Conservation (phyloP, 2,329 filamentous ascomycete species). For the Ceratocystiopsis brevicomis region DNA sequence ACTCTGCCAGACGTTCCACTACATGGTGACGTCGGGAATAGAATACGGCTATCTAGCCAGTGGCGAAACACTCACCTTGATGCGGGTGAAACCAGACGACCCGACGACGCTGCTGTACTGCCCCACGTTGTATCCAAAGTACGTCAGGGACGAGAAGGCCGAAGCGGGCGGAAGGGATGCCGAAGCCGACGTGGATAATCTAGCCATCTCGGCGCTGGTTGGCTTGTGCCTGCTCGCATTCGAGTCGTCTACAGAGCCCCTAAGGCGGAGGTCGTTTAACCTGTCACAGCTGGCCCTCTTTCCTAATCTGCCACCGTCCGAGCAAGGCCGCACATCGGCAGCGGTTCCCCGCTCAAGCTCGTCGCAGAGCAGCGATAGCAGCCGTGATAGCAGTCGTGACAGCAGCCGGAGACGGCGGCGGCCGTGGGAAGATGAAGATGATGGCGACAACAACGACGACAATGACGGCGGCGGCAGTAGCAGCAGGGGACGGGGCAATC, state of each 20-base stretch:
- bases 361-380: not conserved
- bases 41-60: constrained; percentile 3
- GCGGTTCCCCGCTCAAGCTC: not conserved
- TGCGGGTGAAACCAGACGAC: not conserved
- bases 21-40: constrained; percentile 1
- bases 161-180: not conserved
- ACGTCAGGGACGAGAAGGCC: not conserved
- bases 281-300: constrained; percentile 1
- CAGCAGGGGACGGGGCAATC: not conserved
- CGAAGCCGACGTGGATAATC: not conserved
- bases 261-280: constrained; percentile 1
- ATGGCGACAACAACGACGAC: not conserved
- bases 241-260: not conserved
- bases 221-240: constrained; percentile 2
- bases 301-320: not conserved
- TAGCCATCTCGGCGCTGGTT: not conserved
- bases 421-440: not conserved
- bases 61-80: constrained; percentile 3
- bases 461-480: not conserved
- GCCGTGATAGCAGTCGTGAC: not conserved
- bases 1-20: not conserved
- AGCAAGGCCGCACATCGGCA: not conserved
- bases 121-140: constrained; percentile 1
- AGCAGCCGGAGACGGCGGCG: not conserved
- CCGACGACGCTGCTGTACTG: constrained; percentile 2